Base-by-base conservation (phyloP, 176 grass and related monocot genomes). In the Areca catechu region DNA sequence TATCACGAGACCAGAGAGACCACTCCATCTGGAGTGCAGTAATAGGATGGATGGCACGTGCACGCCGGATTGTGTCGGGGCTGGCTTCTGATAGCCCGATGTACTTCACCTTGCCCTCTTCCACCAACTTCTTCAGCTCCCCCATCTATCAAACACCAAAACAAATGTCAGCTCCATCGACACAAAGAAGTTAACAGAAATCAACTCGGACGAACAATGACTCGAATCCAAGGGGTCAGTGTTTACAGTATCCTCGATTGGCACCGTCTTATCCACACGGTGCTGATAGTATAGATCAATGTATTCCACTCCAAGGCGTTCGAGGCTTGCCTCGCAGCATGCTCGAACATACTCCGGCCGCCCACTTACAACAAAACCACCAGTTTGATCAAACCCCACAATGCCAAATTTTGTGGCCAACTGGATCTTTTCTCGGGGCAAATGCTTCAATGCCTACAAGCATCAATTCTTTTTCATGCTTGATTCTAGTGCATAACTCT, bases 221-320 rank as follows among this genome's bases (percentile, higher is more conserved):
- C 27, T 29, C 6, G 27, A 29, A 29, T 29, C 27, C 0, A 29
- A 29, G 5, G 6, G 5, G 27, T 4, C 1, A 29, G 27, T 29
- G 27, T 5, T 29, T 29, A 29, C 27, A 29, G 27, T 29, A 29
- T 29, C 27, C 61, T 92, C 88, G 17, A 92, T 92, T 54, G 88
- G 88, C 48, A 76, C 56, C 12, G 47, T 63, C 9, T 57, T 65
- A 51, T 92, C 83, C 6, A 92, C 14, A 12, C 79, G 83, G 65
- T 92, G 88, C 65, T 80, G 83, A 65, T 92, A 86, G 56, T 86
- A 92, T 49, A 92, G 69, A 71, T 92, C 88, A 54, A 92, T 80
- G 79, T 74, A 85, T 48, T 83, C 65, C 1, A 73, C 23, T 20
- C 52, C 80, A 21, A 93, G 88, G 43, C 88, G 80, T 47, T 70